These are phyloP conservation scores for Acanthamoeba triangularis DNA, from an alignment of 208 protist genomes.

Conservation along the genomic window DNA sequence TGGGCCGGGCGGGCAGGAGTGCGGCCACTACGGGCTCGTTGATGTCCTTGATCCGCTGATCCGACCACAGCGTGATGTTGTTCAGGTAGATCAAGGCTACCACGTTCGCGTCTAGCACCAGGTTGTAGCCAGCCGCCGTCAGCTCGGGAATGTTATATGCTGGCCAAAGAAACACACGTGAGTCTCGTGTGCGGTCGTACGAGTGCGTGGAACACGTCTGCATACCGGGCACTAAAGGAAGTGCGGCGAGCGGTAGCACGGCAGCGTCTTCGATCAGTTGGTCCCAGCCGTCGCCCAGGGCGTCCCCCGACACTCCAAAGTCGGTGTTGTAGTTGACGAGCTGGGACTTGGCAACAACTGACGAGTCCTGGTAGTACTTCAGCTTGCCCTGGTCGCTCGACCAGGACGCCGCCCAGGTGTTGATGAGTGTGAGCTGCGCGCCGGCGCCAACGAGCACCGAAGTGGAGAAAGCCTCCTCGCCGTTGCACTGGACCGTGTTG, in stretches of 20 bases:
- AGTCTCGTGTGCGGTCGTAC: neutral
- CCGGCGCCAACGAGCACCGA: conserved; percentile 3
- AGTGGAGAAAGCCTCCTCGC: neutral
- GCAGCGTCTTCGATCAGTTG: neutral
- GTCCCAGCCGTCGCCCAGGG: neutral
- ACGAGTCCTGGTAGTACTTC: neutral
- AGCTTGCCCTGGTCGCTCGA: neutral
- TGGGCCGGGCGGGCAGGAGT: neutral
- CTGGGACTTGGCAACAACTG: neutral
- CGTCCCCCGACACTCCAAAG: neutral
- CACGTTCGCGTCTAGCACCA: neutral
- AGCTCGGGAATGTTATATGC: conserved; percentile 42
- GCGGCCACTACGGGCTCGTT: neutral
- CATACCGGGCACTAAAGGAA: neutral
- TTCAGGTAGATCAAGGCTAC: conserved; percentile 24
- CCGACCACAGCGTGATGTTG: neutral
- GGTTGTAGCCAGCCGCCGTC: neutral
- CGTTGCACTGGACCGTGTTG: conserved; percentile 29
- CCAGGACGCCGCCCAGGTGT: neutral
- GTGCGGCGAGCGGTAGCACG: conserved; percentile 8
- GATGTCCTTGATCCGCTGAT: conserved; percentile 42
- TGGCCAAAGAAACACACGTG: neutral
- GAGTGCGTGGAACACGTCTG: neutral
- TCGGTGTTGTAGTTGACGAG: neutral
- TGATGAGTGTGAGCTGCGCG: conserved; percentile 27